A percentile compares a stretch with the other conserved stretches of the same genome.
Evolutionary conservation across 768 basidiomycete genomes (phyloP).

Genomic region (Hypholoma sublateritium): DNA sequence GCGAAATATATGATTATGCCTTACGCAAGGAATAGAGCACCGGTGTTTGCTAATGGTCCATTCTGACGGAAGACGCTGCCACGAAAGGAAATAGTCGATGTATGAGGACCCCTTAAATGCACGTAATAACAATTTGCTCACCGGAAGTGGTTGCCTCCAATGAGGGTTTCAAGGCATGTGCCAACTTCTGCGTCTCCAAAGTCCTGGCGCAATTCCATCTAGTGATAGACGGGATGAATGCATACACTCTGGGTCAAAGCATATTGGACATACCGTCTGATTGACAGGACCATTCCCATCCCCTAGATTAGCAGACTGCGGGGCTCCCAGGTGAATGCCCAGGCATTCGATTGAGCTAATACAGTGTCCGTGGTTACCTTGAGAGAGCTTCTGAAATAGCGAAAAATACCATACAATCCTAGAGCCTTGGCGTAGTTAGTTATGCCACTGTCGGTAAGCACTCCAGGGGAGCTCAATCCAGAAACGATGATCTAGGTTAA

Average conservation of each 20-base stretch:
- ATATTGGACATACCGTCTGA: constrained; percentile 43
- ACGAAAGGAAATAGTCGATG: not conserved
- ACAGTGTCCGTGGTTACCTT: too few species aligned
- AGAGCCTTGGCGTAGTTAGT: constrained; percentile 61
- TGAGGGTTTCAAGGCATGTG: constrained; percentile 74
- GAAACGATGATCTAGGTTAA: constrained; percentile 58
- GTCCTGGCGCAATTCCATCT: constrained; percentile 74
- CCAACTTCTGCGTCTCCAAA: constrained; percentile 63
- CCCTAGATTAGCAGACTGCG: constrained; percentile 74
- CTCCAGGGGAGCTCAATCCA: constrained; percentile 53
- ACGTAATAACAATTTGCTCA: constrained; percentile 34
- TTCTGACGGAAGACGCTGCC: constrained; percentile 58
- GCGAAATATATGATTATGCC: not conserved
- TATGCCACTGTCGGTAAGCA: constrained; percentile 56
- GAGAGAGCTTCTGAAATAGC: too few species aligned
- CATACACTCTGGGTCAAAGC: too few species aligned
- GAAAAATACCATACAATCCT: constrained; percentile 53
- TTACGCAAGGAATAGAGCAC: constrained; percentile 54
- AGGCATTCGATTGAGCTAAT: constrained; percentile 59
- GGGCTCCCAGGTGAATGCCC: constrained; percentile 65
- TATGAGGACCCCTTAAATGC: not conserved
- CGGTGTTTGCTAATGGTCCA: constrained; percentile 42
- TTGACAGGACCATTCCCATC: constrained; percentile 69
- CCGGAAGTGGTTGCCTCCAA: constrained; percentile 81
- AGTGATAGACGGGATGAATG: not conserved